Percentiles rank a stretch among this genome's conserved stretches.
Evolutionary conservation across 1,139 yeast genomes (phyloP).

Genomic region (Sugiyamaella pinicola): DNA sequence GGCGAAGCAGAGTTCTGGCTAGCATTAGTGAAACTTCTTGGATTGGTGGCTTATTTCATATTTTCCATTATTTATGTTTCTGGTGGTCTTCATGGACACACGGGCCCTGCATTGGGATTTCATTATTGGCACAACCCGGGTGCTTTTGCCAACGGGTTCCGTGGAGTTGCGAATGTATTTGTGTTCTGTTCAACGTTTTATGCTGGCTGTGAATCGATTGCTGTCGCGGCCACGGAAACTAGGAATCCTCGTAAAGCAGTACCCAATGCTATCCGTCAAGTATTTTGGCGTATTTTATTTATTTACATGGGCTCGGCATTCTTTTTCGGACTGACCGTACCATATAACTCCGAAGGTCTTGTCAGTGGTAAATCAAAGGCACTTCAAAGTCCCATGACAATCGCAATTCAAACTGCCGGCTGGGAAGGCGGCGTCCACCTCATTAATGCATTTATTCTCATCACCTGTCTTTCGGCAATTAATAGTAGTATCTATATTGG

Average conservation of each 20-base stretch:
- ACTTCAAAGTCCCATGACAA: slow-evolving; percentile 72
- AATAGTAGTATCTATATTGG: slow-evolving; percentile 72
- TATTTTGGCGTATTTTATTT: slow-evolving; percentile 74
- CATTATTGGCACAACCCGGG: slow-evolving; percentile 94
- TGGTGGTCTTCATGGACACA: slow-evolving; percentile 54
- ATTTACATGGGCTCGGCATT: slow-evolving; percentile 80
- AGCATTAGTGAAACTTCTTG: slow-evolving; percentile 57
- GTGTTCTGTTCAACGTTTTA: slow-evolving; percentile 69
- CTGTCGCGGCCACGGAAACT: slow-evolving; percentile 88
- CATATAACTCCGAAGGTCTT: slow-evolving; percentile 63
- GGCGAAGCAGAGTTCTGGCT: slow-evolving; percentile 74
- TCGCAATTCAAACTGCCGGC: slow-evolving; percentile 69
- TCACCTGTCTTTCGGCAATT: slow-evolving; percentile 69
- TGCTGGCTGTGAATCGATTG: slow-evolving; percentile 83
- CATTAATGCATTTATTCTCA: slow-evolving; percentile 71
- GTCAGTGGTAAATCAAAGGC: slow-evolving; percentile 45
- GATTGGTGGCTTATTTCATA: slow-evolving; percentile 59
- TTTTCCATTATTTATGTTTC: slow-evolving; percentile 61
- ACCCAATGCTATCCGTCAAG: slow-evolving; percentile 83
- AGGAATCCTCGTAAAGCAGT: slow-evolving; percentile 79
- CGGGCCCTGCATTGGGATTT: slow-evolving; percentile 40
- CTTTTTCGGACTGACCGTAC: slow-evolving; percentile 81
- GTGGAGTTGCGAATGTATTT: slow-evolving; percentile 69
- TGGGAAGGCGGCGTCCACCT: slow-evolving; percentile 70
- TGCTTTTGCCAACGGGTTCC: slow-evolving; percentile 64